Conservation (phyloP, 495 filamentous ascomycete species). For the Amorphotheca resinae region DNA sequence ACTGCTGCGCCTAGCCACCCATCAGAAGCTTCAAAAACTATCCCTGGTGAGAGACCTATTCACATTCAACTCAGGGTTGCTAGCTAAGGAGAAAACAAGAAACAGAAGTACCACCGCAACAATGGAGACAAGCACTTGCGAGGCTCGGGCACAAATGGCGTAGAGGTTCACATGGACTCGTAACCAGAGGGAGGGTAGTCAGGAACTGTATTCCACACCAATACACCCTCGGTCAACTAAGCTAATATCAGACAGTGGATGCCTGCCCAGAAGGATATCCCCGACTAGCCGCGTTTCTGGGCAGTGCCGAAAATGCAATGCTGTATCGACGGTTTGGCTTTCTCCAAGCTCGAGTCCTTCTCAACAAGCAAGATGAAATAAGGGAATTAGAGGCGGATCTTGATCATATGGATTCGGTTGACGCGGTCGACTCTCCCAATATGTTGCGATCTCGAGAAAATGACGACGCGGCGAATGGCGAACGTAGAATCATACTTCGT, state of each 20-base stretch:
- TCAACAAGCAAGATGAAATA: conserved; percentile 30
- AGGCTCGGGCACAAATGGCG: no score
- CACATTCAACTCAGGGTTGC: no score
- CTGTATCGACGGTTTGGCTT: conserved; percentile 26
- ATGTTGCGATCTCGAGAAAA: conserved; percentile 2
- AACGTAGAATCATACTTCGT: conserved; percentile 4
- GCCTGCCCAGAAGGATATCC: conserved; percentile 22
- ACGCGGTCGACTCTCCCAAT: conserved; percentile 7
- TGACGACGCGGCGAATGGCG: background rate
- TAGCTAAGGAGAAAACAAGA: no score
- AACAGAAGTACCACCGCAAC: no score
- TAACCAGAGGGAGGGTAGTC: no score
- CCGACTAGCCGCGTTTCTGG: conserved; percentile 25
- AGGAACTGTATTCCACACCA: no score
- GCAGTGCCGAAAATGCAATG: conserved; percentile 24
- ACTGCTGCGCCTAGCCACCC: no score
- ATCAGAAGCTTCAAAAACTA: no score
- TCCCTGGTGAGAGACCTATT: no score
- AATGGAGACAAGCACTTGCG: no score
- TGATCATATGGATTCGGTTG: conserved; percentile 19
- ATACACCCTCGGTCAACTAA: no score
- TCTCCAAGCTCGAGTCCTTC: conserved; percentile 25
- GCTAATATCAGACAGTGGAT: background rate
- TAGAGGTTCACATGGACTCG: no score
- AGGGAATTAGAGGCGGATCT: conserved; percentile 23